These are phyloP conservation scores for Microthlaspi erraticum DNA, from an alignment of 345 rosid genomes.

Conservation along the genomic window DNA sequence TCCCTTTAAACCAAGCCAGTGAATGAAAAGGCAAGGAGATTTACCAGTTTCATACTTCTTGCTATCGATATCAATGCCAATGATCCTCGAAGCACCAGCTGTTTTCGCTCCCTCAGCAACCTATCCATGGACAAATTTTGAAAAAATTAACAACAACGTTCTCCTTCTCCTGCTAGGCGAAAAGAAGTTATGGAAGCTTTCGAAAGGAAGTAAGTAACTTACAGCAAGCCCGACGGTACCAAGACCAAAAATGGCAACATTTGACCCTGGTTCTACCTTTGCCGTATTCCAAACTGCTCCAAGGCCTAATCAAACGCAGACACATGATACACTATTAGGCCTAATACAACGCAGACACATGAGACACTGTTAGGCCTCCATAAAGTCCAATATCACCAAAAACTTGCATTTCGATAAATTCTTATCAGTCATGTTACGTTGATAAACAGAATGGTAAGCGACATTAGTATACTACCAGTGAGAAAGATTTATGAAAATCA, in stretches of 20 bases:
- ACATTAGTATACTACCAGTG: not conserved
- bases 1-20: slow-evolving; percentile 64
- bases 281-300: slow-evolving; percentile 99
- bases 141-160: not conserved
- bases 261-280: slow-evolving; percentile 93
- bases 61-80: slow-evolving; percentile 92
- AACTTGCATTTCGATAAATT: no score
- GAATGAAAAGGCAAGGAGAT: not conserved
- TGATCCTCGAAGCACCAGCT: slow-evolving; percentile 94
- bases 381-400: not conserved
- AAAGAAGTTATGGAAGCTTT: not conserved
- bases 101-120: slow-evolving; percentile 99
- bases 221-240: slow-evolving; percentile 99
- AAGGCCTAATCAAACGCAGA: slow-evolving; percentile 56
- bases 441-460: not conserved
- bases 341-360: slow-evolving; percentile 20
- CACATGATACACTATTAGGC: slow-evolving; percentile 11
- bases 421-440: no score
- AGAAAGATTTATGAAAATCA: not conserved
- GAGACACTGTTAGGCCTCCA: slow-evolving; percentile 1
- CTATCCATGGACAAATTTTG: slow-evolving; percentile 43
- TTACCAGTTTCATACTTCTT: slow-evolving; percentile 76
- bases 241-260: slow-evolving; percentile 93
- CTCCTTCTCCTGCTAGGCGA: not conserved
- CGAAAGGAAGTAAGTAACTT: slow-evolving; percentile 46